Evolutionary conservation across 331 rosid species (phyloP).

Genomic region (Arachis monticola): DNA sequence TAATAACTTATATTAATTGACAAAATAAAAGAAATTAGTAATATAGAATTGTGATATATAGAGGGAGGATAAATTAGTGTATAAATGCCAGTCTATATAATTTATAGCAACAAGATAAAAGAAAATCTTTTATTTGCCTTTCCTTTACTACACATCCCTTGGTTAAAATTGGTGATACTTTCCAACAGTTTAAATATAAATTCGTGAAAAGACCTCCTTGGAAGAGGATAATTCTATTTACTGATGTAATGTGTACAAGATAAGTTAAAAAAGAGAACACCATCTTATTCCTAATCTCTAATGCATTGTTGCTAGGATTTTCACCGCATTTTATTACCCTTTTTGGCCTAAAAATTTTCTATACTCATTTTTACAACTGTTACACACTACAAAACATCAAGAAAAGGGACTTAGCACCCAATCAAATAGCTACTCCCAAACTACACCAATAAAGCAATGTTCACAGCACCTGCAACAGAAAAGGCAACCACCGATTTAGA

Average conservation of each 20-base stretch:
- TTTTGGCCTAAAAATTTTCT: constrained; percentile 25
- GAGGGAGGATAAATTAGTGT: too few relatives aligned
- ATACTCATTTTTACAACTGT: constrained; percentile 42
- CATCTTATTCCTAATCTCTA: constrained; percentile 41
- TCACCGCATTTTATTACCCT: constrained; percentile 27
- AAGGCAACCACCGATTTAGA: constrained; percentile 33
- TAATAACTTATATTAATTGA: too few relatives aligned
- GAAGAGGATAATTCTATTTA: constrained; percentile 46
- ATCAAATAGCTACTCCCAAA: constrained; percentile 21
- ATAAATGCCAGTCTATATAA: too few relatives aligned
- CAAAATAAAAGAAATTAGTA: too few relatives aligned
- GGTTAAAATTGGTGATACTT: not conserved
- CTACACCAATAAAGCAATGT: constrained; percentile 31
- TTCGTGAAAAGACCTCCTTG: constrained; percentile 21
- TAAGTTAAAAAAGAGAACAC: constrained; percentile 25
- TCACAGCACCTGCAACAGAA: constrained; percentile 41
- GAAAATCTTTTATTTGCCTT: not conserved
- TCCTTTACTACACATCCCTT: not conserved
- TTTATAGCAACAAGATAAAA: too few relatives aligned
- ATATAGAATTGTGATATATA: too few relatives aligned
- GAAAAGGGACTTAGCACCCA: constrained; percentile 34
- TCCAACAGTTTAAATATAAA: not conserved
- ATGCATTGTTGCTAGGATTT: constrained; percentile 33
- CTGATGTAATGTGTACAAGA: constrained; percentile 51
- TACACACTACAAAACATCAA: constrained; percentile 34